Evolutionary conservation across 2,329 filamentous ascomycete genomes (phyloP).

Genomic region (Scedosporium apiospermum): DNA sequence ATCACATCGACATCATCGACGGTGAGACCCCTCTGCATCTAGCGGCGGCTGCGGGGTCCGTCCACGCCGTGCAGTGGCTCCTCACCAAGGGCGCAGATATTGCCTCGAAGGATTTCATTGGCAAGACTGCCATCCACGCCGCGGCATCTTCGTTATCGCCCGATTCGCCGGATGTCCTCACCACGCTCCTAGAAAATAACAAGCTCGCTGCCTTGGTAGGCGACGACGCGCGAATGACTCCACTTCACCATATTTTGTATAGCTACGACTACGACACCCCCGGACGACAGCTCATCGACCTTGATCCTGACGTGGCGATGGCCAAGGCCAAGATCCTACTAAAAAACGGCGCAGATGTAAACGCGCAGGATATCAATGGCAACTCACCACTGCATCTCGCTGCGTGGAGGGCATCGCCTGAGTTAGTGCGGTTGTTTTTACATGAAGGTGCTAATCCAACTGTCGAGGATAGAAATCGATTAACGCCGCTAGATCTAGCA

Average conservation of each 20-base stretch:
- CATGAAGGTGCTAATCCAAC: neutral
- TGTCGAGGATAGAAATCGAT: neutral
- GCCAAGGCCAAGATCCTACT: constrained; percentile 1
- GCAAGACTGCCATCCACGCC: neutral
- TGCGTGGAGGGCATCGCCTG: neutral
- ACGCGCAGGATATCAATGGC: neutral
- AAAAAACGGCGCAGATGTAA: neutral
- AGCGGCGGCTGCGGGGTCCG: neutral
- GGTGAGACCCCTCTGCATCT: neutral
- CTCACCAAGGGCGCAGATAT: neutral
- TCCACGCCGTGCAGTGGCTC: constrained; percentile 3
- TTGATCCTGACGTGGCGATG: neutral
- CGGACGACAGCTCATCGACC: neutral
- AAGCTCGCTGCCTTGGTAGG: neutral
- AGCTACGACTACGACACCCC: neutral
- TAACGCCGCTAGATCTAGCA: neutral
- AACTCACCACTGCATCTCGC: constrained; percentile 4
- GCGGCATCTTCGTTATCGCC: neutral
- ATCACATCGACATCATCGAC: neutral
- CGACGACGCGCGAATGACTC: neutral
- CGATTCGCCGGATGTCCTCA: neutral
- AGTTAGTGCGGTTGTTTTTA: neutral
- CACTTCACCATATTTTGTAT: constrained; percentile 4
- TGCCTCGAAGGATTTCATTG: neutral
- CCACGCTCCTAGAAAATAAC: neutral